These are phyloP conservation scores for Heracleum sosnowskyi DNA, from an alignment of 129 eudicot species.

Conservation along the genomic window DNA sequence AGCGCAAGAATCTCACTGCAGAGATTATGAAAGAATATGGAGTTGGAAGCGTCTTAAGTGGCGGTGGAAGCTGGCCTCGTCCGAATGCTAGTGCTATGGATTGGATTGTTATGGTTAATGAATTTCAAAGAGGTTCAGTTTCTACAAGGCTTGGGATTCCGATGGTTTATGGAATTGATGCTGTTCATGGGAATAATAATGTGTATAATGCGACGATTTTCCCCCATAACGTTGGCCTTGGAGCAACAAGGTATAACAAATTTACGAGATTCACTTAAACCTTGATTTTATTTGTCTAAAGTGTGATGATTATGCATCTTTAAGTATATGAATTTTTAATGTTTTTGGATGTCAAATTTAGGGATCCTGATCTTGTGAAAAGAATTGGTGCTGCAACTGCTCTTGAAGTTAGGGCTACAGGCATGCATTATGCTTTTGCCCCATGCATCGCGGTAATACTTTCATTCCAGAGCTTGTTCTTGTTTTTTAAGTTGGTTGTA, in stretches of 20 bases:
- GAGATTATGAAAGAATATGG: neutral
- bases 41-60: conserved; percentile 28
- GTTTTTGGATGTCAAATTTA: neutral
- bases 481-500: neutral
- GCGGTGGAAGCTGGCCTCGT: conserved; percentile 30
- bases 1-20: neutral
- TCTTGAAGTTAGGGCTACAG: conserved; percentile 38
- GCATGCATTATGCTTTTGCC: conserved; percentile 35
- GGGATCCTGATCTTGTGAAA: conserved; percentile 36
- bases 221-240: conserved; percentile 40
- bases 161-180: conserved; percentile 29
- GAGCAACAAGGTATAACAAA: conserved; percentile 24
- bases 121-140: conserved; percentile 22
- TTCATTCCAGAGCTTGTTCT: neutral
- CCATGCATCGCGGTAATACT: conserved; percentile 42
- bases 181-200: conserved; percentile 39
- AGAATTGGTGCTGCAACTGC: conserved; percentile 48
- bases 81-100: conserved; percentile 13
- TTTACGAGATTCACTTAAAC: neutral
- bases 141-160: conserved; percentile 29
- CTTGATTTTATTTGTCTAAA: too few species aligned
- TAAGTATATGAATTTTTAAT: neutral
- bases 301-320: neutral
- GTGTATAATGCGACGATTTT: conserved; percentile 35
- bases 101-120: conserved; percentile 30